Percentiles rank a stretch among this genome's conserved stretches.
Conservation (phyloP, 257 asterid species). For the Voacanga thouarsii region DNA sequence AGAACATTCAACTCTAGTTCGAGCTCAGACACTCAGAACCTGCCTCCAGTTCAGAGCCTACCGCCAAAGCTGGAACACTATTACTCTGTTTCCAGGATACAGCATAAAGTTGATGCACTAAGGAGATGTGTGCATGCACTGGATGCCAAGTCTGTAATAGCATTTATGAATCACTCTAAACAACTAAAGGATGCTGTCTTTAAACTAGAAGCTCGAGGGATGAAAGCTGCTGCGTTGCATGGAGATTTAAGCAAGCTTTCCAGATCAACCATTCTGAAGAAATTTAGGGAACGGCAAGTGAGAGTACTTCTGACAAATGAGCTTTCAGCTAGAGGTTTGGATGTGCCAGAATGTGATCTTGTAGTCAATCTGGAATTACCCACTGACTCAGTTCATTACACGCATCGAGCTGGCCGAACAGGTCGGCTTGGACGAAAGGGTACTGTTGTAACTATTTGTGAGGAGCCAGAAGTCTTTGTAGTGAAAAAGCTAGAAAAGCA, state of each 20-base stretch:
- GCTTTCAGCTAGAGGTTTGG: constrained; percentile 96
- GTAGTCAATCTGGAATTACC: constrained; percentile 91
- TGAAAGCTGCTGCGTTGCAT: constrained; percentile 82
- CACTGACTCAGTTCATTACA: constrained; percentile 81
- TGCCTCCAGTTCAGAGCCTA: constrained; percentile 59
- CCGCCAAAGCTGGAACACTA: constrained; percentile 86
- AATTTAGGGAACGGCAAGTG: constrained; percentile 67
- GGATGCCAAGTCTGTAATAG: constrained; percentile 80
- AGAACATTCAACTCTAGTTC: constrained; percentile 31
- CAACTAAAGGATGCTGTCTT: constrained; percentile 84
- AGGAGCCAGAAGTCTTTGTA: constrained; percentile 77
- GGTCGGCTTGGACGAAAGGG: constrained; percentile 92
- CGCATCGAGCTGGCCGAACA: constrained; percentile 96
- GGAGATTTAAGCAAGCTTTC: constrained; percentile 81
- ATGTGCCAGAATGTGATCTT: constrained; percentile 92
- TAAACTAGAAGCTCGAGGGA: constrained; percentile 93
- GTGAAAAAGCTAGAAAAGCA: constrained; percentile 82
- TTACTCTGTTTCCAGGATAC: constrained; percentile 67
- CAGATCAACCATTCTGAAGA: constrained; percentile 78
- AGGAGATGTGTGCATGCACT: constrained; percentile 85
- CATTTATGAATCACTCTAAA: constrained; percentile 84
- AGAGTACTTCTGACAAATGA: constrained; percentile 86
- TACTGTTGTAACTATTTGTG: constrained; percentile 80
- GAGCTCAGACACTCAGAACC: constrained; percentile 30
- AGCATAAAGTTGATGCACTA: constrained; percentile 82